Percentiles rank a stretch among this genome's conserved stretches.
Conservation (phyloP, 306 rosid genomes). For the Luffa acutangula region DNA sequence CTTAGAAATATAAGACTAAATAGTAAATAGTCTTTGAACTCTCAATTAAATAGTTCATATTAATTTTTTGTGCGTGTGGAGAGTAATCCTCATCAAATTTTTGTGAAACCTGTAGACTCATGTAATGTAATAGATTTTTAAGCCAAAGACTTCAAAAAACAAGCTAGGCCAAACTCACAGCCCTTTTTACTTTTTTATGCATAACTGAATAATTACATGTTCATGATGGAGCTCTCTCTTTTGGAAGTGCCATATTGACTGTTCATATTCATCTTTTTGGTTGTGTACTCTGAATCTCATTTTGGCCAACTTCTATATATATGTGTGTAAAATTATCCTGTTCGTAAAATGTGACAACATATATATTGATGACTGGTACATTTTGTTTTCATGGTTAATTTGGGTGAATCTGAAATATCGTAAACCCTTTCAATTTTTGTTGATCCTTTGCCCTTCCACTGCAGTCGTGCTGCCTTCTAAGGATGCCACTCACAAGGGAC, state of each 20-base stretch:
- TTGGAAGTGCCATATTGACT: not conserved
- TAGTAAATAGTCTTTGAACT: not conserved
- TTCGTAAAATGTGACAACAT: not conserved
- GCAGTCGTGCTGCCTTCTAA: slow-evolving; percentile 57
- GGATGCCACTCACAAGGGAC: slow-evolving; percentile 80
- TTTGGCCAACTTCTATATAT: not conserved
- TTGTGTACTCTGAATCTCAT: not conserved
- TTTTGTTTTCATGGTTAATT: not conserved
- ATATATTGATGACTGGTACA: not conserved
- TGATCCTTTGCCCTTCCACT: slow-evolving; percentile 3
- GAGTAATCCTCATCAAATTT: not conserved
- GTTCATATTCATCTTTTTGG: not conserved
- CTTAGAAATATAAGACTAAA: not conserved
- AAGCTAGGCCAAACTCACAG: not conserved
- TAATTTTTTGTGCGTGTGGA: not conserved
- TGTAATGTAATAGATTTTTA: not conserved
- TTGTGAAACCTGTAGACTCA: not conserved
- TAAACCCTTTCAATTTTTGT: not conserved
- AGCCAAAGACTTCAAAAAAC: not conserved
- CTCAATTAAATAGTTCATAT: not conserved
- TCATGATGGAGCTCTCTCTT: not conserved
- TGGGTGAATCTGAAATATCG: not conserved
- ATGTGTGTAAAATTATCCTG: not conserved
- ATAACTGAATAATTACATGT: not conserved
- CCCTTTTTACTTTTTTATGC: not conserved